Base-by-base conservation (phyloP, 2,329 filamentous ascomycete genomes). In the Botryotinia globosa region DNA sequence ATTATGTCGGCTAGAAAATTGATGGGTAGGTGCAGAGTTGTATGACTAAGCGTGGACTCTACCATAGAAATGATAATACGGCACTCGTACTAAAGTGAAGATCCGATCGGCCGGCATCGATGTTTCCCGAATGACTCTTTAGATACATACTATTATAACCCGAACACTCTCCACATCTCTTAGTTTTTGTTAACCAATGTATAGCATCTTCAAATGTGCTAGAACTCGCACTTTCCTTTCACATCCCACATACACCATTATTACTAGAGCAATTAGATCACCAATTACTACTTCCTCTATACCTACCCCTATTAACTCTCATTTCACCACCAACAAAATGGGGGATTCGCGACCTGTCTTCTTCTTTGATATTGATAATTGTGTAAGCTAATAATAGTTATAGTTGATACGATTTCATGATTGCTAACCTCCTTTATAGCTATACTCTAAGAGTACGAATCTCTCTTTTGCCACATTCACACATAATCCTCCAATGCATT, bases 341-440 rank as follows among this genome's bases (percentile, higher is more conserved):
- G 69, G 74, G 74, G 73, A 74, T 10, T 65, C 74, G 58, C 81
- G 88, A 75, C 85, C 86, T 2, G 85, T 92, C 32, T 88, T 90
- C 81, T 90, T 89, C 82, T 98, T 98, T 80, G 96, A 99, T 81
- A 98, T 99, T 80, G 96, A 99, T 86, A 99, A 99, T 81, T 99
- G 97, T 83, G 88, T 90, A 85, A 75, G 87, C 84, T 80, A 96
- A 99, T 80, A 96, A 99, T 81, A 98, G 98, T 80, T 99, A 96
- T 83, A 88, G 89, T 85, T 87, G 84, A 44, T 63, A 32, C n/a
- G 4, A 0, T 9, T 44, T 20, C 8, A 32, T 63, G 54, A 3
- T 34, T 39, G 44, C 45, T 72, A 32, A 69, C 22, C 25, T 12
- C 9, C 7, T 8, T 29, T 34, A 61, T 70, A 90, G 87, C 88